phyloP scores from a whole-genome alignment of 352 stramenopile genomes.

The Phytophthora tubulina region DNA sequence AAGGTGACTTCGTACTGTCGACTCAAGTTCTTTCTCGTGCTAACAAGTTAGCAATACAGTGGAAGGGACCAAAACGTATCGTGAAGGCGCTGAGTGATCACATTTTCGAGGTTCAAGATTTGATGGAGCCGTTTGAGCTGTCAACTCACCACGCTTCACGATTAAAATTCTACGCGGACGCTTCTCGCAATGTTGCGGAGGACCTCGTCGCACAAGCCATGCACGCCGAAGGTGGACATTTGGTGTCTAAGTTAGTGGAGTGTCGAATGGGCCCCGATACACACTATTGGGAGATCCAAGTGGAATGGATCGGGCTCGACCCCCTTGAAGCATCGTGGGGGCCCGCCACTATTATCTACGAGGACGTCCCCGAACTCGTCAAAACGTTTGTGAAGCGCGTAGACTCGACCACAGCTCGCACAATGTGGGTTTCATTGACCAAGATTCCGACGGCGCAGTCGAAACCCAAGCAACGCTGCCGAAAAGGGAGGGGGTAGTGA shows the following conservation, averaged over 20 bases:
- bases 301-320: conserved; percentile 11
- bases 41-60: conserved; percentile 11
- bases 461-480: background rate
- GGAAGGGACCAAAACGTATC: conserved; percentile 1
- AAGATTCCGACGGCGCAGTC: background rate
- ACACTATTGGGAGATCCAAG: conserved; percentile 1
- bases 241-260: background rate
- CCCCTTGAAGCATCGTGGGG: conserved; percentile 3
- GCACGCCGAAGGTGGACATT: conserved; percentile 9
- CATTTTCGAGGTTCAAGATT: conserved; percentile 16
- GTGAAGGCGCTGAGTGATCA: background rate
- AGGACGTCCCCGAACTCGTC: background rate
- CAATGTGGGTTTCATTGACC: background rate
- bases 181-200: background rate
- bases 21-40: background rate
- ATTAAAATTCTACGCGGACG: conserved; percentile 7
- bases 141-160: conserved; percentile 6
- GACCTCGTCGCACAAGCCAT: conserved; percentile 6
- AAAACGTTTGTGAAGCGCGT: background rate
- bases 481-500: background rate
- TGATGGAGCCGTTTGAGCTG: background rate
- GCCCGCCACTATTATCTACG: background rate
- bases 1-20: conserved; percentile 9
- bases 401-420: background rate
- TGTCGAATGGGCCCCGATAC: background rate